phyloP scores from a whole-genome alignment of 331 rosid genomes.

The Pyracantha coccinea region DNA sequence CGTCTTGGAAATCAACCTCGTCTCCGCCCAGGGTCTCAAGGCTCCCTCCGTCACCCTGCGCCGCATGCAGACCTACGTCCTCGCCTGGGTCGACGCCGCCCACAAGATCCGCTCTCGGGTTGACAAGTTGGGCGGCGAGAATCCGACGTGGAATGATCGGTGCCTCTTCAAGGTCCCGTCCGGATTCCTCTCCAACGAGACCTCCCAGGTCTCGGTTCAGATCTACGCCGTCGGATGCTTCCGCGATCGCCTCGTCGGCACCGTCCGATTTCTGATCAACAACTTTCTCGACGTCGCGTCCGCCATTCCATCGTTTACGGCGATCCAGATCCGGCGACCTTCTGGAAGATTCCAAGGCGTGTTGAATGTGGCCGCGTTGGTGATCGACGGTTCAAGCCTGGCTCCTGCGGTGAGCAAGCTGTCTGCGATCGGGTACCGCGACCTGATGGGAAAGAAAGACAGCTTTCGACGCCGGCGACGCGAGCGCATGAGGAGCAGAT shows the following conservation, averaged over 20 bases:
- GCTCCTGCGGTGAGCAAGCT: slow-evolving; percentile 27
- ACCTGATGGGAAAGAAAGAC: slow-evolving; percentile 63
- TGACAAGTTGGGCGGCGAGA: slow-evolving; percentile 56
- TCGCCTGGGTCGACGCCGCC: slow-evolving; percentile 53
- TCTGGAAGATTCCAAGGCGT: slow-evolving; percentile 84
- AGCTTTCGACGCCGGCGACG: slow-evolving; percentile 19
- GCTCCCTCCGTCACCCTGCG: slow-evolving; percentile 35
- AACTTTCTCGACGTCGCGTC: slow-evolving; percentile 32
- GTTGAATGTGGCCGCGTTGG: slow-evolving; percentile 57
- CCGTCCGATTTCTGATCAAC: slow-evolving; percentile 65
- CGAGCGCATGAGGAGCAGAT: slow-evolving; percentile 6
- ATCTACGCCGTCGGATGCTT: slow-evolving; percentile 63
- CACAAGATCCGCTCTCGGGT: slow-evolving; percentile 61
- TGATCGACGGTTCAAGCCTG: slow-evolving; percentile 33
- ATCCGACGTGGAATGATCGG: slow-evolving; percentile 94
- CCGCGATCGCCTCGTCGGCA: slow-evolving; percentile 58
- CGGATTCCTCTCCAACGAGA: slow-evolving; percentile 59
- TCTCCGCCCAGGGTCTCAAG: slow-evolving; percentile 80
- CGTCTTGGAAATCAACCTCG: slow-evolving; percentile 80
- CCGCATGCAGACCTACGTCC: slow-evolving; percentile 56
- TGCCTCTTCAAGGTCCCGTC: slow-evolving; percentile 75
- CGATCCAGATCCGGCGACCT: slow-evolving; percentile 70
- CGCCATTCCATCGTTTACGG: slow-evolving; percentile 55
- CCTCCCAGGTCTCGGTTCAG: slow-evolving; percentile 56
- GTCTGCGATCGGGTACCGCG: slow-evolving; percentile 62